These are phyloP conservation scores for Sclerotinia minor DNA, from an alignment of 2,329 filamentous ascomycete genomes.

Conservation along the genomic window DNA sequence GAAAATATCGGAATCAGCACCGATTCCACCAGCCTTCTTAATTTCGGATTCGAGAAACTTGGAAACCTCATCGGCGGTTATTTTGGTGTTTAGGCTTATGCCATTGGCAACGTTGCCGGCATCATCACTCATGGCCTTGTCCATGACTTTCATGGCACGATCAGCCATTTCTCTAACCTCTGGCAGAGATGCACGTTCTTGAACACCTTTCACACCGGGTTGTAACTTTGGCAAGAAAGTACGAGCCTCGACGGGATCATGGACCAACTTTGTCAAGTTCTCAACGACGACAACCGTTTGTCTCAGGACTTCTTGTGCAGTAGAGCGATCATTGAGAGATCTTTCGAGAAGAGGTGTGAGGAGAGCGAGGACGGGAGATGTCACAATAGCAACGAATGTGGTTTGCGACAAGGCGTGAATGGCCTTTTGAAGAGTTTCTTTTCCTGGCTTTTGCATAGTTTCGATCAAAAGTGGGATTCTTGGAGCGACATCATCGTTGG, in stretches of 20 bases:
- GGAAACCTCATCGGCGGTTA: constrained; percentile 70
- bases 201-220: constrained; percentile 88
- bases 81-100: constrained; percentile 52
- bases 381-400: constrained; percentile 96
- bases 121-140: constrained; percentile 84
- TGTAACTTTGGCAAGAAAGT: constrained; percentile 93
- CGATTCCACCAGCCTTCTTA: constrained; percentile 65
- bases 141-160: constrained; percentile 80
- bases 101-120: constrained; percentile 55
- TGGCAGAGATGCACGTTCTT: constrained; percentile 84
- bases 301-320: constrained; percentile 88
- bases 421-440: constrained; percentile 86
- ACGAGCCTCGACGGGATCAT: constrained; percentile 90
- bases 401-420: constrained; percentile 96
- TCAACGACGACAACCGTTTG: constrained; percentile 97
- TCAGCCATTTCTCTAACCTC: constrained; percentile 90
- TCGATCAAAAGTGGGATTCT: constrained; percentile 90
- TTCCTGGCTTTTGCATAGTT: constrained; percentile 90
- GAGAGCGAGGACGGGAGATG: constrained; percentile 89
- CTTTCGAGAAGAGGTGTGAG: constrained; percentile 93
- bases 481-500: constrained; percentile 94
- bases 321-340: constrained; percentile 86
- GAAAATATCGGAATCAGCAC: constrained; percentile 64
- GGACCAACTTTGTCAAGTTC: constrained; percentile 96
- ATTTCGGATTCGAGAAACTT: constrained; percentile 75